Conservation (phyloP, 805 yeast species). For the Saccharomycopsis babjevae region DNA sequence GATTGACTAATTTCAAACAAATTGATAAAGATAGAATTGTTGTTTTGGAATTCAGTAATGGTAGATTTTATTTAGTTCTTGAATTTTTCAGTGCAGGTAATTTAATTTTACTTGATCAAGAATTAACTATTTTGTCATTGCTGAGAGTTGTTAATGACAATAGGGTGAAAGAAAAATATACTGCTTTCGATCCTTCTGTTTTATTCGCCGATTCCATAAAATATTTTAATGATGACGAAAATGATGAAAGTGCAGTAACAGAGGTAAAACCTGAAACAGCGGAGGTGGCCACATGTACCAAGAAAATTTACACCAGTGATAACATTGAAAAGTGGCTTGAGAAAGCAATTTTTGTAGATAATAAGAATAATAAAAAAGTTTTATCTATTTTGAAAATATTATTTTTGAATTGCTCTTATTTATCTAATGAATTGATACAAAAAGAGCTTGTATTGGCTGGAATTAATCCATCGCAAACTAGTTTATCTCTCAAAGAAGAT, state of each 20-base stretch:
- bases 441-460: conserved; percentile 39
- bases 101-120: conserved; percentile 63
- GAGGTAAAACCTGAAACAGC: conserved; percentile 1
- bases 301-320: background rate
- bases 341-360: conserved; percentile 6
- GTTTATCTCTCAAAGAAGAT: conserved; percentile 27
- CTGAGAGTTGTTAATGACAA: conserved; percentile 73
- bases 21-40: conserved; percentile 75
- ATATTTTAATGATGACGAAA: conserved; percentile 12
- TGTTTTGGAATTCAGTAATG: conserved; percentile 79
- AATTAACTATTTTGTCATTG: conserved; percentile 55
- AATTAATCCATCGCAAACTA: conserved; percentile 36
- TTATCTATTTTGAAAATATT: conserved; percentile 60
- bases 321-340: conserved; percentile 6
- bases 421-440: conserved; percentile 71
- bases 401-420: conserved; percentile 57
- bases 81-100: conserved; percentile 97
- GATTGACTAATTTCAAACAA: conserved; percentile 64
- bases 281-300: background rate
- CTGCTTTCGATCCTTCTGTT: conserved; percentile 44
- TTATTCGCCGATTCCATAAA: conserved; percentile 26
- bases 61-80: conserved; percentile 61
- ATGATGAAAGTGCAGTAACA: conserved; percentile 13
- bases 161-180: conserved; percentile 68
- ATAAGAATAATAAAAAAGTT: conserved; percentile 27